These are phyloP conservation scores for Cadophora malorum DNA, from an alignment of 2,329 filamentous ascomycete genomes.

Conservation along the genomic window DNA sequence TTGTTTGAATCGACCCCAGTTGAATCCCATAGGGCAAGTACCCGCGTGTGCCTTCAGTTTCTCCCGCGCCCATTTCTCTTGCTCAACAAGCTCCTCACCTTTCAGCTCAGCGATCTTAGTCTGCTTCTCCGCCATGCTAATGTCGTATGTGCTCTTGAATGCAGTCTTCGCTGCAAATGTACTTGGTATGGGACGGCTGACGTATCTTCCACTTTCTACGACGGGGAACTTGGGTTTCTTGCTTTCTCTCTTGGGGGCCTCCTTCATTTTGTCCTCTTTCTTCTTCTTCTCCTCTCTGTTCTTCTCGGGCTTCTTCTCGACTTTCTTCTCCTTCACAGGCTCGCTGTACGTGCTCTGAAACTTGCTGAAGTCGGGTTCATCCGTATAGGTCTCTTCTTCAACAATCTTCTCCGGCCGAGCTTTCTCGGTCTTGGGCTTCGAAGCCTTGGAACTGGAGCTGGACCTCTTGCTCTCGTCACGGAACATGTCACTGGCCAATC, in stretches of 20 bases:
- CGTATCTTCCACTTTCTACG: not conserved
- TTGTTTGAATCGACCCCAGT: not conserved
- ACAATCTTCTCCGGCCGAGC: not conserved
- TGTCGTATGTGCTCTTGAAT: conserved; percentile 1
- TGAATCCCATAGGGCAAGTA: not conserved
- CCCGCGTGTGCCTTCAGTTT: not conserved
- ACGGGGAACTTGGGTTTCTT: not conserved
- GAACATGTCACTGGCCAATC: not conserved
- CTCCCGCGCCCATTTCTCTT: not conserved
- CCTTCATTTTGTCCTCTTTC: not conserved
- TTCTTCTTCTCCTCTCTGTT: not conserved
- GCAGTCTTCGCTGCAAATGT: not conserved
- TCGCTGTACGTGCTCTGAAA: conserved; percentile 3
- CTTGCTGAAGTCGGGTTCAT: conserved; percentile 7
- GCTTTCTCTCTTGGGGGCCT: not conserved
- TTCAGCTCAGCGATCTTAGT: conserved; percentile 1
- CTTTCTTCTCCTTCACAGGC: conserved; percentile 10
- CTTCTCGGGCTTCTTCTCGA: not conserved
- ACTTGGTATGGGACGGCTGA: not conserved
- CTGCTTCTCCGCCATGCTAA: conserved; percentile 4
- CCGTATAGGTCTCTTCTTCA: not conserved
- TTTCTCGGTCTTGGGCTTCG: not conserved
- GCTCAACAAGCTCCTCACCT: not conserved
- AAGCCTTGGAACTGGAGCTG: not conserved
- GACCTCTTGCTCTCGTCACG: conserved; percentile 1